Evolutionary conservation across 768 basidiomycete genomes (phyloP), one percentile per base, ranked within the genome.

Genomic region (Rhodotorula sphaerocarpa): DNA sequence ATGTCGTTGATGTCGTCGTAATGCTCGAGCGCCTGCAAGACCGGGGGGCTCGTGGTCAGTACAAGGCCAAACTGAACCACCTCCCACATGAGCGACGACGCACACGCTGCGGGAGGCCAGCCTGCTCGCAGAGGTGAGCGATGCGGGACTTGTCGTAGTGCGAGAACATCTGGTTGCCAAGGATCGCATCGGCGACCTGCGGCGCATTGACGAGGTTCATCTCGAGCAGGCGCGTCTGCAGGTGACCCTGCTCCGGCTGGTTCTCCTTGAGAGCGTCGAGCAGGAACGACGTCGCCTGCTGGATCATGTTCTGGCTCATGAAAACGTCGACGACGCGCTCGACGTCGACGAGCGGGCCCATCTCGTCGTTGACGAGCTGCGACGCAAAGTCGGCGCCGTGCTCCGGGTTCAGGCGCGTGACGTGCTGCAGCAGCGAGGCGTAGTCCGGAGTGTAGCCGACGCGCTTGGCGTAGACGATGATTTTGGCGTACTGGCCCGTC

Each of bases 261-360:
- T 99, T 97, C 59, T 99, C 95, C 79, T 99, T 97, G 71, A 99
- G 80, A 27, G 92, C 95, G 73, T 97, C 95, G 61, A 99, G 78
- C 51, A 97, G 79, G 85, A 99, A 97, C 2, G 90, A 92, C 1
- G 95, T 99, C 9, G 95, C 95, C 25, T 92, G 93, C 75, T 97
- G 95, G 61, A 97, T 92, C 90, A 97, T 90, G 78, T 96, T 97
- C 75, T 95, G 92, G 1, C 87, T 87, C 90, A 96, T 95, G 80
- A 99, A 97, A 71, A 97, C 95, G 72, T 99, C 95, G 63, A 96
- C 91, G 57, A 96, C 88, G 56, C 92, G 80, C 75, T 97, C 93
- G 61, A 97, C 77, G 71, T 99, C 93, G 46, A 97, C 88, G 61
- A 97, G 76, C 20, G 95, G 86, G 4, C 95, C 95, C 46, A 77